Percentiles rank a stretch among this genome's conserved stretches.
Evolutionary conservation across 257 asterid species (phyloP).

Genomic region (Apocynum venetum): DNA sequence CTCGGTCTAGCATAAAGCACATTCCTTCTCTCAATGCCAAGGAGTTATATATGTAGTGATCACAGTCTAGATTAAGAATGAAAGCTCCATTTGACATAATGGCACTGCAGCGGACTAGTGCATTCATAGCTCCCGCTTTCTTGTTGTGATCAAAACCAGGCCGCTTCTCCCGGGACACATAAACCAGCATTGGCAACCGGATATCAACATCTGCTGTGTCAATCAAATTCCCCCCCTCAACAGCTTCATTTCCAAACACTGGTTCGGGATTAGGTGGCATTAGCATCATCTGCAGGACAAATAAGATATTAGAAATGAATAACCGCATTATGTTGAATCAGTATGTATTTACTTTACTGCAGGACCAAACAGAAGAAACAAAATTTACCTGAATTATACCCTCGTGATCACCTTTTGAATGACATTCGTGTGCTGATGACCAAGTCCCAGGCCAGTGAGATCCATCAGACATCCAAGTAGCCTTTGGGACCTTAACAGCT

Average conservation of each 20-base stretch:
- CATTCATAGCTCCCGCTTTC: conserved; percentile 97
- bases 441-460: conserved; percentile 92
- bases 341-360: too few species aligned
- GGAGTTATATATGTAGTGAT: conserved; percentile 80
- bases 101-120: conserved; percentile 87
- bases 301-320: not conserved
- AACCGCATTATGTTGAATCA: not conserved
- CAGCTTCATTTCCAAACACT: conserved; percentile 54
- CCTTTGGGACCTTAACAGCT: conserved; percentile 56
- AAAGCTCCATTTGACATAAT: conserved; percentile 90
- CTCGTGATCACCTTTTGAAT: conserved; percentile 78
- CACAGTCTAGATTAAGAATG: conserved; percentile 88
- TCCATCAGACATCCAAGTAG: conserved; percentile 95
- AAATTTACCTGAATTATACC: conserved; percentile 80
- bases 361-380: not conserved
- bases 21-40: conserved; percentile 81
- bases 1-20: conserved; percentile 95
- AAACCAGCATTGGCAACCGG: conserved; percentile 85
- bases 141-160: conserved; percentile 84
- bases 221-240: conserved; percentile 51
- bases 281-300: conserved; percentile 65
- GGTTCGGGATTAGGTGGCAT: conserved; percentile 81
- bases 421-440: conserved; percentile 66
- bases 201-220: conserved; percentile 66
- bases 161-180: conserved; percentile 87